phyloP scores from a whole-genome alignment of 2,329 filamentous ascomycete genomes.

The Myotisia sp. region DNA sequence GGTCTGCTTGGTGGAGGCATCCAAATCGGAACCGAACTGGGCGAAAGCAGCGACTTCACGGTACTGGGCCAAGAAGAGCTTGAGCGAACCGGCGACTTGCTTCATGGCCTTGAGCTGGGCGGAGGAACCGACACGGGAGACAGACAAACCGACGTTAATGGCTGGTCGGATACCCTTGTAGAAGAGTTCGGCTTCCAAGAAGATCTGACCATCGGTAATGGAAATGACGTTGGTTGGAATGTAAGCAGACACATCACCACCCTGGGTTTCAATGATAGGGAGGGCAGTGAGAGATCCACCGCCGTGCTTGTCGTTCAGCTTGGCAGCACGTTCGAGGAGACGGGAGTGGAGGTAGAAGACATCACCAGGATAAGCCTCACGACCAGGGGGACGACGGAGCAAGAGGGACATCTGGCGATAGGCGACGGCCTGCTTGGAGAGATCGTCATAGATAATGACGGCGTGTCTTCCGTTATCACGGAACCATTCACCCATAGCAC shows the following conservation, averaged over 20 bases:
- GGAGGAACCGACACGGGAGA: slow-evolving; percentile 98
- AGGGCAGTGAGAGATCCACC: slow-evolving; percentile 95
- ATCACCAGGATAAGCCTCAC: slow-evolving; percentile 98
- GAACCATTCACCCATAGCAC: slow-evolving; percentile 57
- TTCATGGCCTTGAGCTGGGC: slow-evolving; percentile 99
- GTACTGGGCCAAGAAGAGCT: slow-evolving; percentile 99
- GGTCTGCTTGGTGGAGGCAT: slow-evolving; percentile 98
- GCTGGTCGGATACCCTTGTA: slow-evolving; percentile 99
- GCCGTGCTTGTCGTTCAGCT: slow-evolving; percentile 92
- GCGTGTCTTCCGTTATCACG: slow-evolving; percentile 76
- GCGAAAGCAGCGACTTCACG: slow-evolving; percentile 99
- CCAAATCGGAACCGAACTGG: slow-evolving; percentile 99
- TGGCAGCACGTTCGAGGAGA: slow-evolving; percentile 97
- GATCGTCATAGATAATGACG: slow-evolving; percentile 83
- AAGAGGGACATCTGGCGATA: slow-evolving; percentile 99
- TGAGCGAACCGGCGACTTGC: slow-evolving; percentile 98
- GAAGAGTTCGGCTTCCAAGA: slow-evolving; percentile 98
- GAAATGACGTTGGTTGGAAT: slow-evolving; percentile 99
- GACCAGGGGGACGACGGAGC: slow-evolving; percentile 90
- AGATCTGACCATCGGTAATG: slow-evolving; percentile 99
- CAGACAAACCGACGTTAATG: slow-evolving; percentile 99
- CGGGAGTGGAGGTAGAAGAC: slow-evolving; percentile 99
- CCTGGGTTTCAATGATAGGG: slow-evolving; percentile 97
- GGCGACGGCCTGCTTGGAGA: slow-evolving; percentile 94
- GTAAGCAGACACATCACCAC: slow-evolving; percentile 99